Percentiles rank a stretch among this genome's conserved stretches.
phyloP scores from a whole-genome alignment of 2,329 filamentous ascomycete species.

The Colletotrichum sp. region DNA sequence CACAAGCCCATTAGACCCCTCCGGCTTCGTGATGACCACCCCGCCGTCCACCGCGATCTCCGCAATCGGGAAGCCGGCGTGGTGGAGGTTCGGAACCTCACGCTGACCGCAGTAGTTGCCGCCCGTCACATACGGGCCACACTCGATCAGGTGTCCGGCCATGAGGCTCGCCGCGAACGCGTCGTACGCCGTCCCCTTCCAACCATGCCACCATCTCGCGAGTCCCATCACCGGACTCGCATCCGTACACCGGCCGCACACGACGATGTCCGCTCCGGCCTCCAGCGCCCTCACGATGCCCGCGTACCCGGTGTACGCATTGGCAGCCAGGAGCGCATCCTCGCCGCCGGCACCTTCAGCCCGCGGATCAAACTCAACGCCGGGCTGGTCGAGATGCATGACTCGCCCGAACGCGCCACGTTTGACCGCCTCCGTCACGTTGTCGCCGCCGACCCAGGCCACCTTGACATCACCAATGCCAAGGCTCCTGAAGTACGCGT shows the following conservation, averaged over 20 bases:
- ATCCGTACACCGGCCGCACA: slow-evolving; percentile 54
- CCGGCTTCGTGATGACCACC: slow-evolving; percentile 39
- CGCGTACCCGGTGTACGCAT: slow-evolving; percentile 57
- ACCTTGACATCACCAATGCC: slow-evolving; percentile 32
- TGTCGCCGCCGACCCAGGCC: slow-evolving; percentile 42
- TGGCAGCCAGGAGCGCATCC: slow-evolving; percentile 35
- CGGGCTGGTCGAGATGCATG: slow-evolving; percentile 21
- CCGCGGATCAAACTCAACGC: slow-evolving; percentile 6
- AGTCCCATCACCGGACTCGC: slow-evolving; percentile 60
- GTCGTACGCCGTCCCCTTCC: slow-evolving; percentile 52
- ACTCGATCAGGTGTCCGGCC: slow-evolving; percentile 60
- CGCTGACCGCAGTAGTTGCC: slow-evolving; percentile 59
- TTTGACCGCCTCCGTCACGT: slow-evolving; percentile 31
- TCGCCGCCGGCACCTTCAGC: not conserved
- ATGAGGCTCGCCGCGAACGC: slow-evolving; percentile 54
- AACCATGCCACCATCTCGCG: slow-evolving; percentile 61
- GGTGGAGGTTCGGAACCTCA: slow-evolving; percentile 34
- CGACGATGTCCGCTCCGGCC: slow-evolving; percentile 50
- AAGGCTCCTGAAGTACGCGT: slow-evolving; percentile 30
- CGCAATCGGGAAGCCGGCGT: slow-evolving; percentile 42
- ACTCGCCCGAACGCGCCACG: slow-evolving; percentile 23
- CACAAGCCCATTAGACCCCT: slow-evolving; percentile 39
- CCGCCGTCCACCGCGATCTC: slow-evolving; percentile 38
- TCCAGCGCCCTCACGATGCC: slow-evolving; percentile 49
- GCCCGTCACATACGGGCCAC: slow-evolving; percentile 57